These are phyloP conservation scores for Alternaria sp. DNA, from an alignment of 2,329 filamentous ascomycete species.

Conservation along the genomic window DNA sequence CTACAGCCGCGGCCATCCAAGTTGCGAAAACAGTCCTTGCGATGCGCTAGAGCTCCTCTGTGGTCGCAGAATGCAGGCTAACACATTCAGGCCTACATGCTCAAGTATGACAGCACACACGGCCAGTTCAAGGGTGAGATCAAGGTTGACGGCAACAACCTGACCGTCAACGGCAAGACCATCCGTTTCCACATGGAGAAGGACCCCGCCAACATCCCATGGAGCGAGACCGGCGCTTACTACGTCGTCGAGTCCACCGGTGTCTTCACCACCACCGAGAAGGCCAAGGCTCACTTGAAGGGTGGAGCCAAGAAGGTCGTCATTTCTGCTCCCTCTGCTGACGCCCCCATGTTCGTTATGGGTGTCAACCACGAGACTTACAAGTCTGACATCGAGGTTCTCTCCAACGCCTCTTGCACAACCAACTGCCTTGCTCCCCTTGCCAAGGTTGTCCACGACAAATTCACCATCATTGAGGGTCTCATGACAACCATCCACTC, in stretches of 20 bases:
- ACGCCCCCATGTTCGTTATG: slow-evolving; percentile 99
- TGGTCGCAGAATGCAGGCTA: slow-evolving; percentile 26
- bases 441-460: slow-evolving; percentile 99
- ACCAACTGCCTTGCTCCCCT: slow-evolving; percentile 99
- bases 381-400: slow-evolving; percentile 87
- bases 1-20: neutral
- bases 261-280: slow-evolving; percentile 98
- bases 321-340: slow-evolving; percentile 87
- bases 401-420: slow-evolving; percentile 99
- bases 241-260: slow-evolving; percentile 98
- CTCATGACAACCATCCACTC: slow-evolving; percentile 99
- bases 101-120: slow-evolving; percentile 99
- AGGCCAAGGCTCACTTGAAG: slow-evolving; percentile 92
- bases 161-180: slow-evolving; percentile 92
- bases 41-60: neutral
- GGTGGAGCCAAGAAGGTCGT: slow-evolving; percentile 95
- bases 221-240: slow-evolving; percentile 83
- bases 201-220: slow-evolving; percentile 89
- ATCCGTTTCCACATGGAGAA: slow-evolving; percentile 94
- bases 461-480: slow-evolving; percentile 96
- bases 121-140: slow-evolving; percentile 95
- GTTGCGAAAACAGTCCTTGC: neutral
- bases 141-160: slow-evolving; percentile 73
- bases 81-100: slow-evolving; percentile 88
- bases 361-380: slow-evolving; percentile 97